These are phyloP conservation scores for Argentina anserina DNA, from an alignment of 306 rosid genomes.

Conservation along the genomic window DNA sequence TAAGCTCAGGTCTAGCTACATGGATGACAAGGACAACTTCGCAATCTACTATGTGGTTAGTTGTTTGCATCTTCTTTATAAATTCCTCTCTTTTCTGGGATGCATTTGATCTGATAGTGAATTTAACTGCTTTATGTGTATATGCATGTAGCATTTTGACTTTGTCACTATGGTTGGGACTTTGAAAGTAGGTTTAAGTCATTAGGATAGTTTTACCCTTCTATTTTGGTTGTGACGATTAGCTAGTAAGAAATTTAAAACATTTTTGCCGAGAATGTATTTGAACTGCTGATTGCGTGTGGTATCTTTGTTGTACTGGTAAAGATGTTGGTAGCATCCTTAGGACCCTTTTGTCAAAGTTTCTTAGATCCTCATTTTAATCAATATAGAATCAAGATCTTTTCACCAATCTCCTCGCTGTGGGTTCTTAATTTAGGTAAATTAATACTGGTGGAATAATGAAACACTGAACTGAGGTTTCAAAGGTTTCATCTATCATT, in stretches of 20 bases:
- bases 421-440: neutral
- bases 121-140: too few relatives aligned
- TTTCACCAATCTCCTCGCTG: neutral
- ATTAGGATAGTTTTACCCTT: neutral
- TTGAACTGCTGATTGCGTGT: neutral
- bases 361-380: neutral
- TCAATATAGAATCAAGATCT: neutral
- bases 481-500: neutral
- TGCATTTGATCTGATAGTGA: neutral
- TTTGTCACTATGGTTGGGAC: neutral
- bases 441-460: neutral
- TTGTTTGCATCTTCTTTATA: neutral
- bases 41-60: slow-evolving; percentile 58
- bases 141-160: neutral
- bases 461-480: neutral
- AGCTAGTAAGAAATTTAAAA: neutral
- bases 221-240: neutral
- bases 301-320: neutral
- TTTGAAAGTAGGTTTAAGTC: neutral
- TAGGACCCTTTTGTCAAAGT: neutral
- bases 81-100: neutral
- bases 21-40: slow-evolving; percentile 63
- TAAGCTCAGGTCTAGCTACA: slow-evolving; percentile 58
- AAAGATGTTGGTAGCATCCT: neutral
- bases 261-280: neutral